Evolutionary conservation across 2,329 filamentous ascomycete genomes (phyloP).

Genomic region (Helotiales sp.): DNA sequence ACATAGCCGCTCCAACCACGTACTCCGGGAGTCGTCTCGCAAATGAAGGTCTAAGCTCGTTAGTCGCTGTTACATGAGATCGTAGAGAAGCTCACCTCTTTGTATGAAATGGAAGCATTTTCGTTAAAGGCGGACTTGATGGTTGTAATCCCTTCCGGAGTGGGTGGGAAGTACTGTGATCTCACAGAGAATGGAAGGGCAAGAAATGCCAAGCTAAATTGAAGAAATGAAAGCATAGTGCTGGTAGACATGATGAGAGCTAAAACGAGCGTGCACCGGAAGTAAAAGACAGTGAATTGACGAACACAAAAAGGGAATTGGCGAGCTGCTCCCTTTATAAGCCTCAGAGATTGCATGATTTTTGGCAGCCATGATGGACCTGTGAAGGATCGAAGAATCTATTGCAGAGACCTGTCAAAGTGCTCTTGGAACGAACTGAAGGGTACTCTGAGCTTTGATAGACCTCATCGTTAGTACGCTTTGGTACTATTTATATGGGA

Average conservation of each 20-base stretch:
- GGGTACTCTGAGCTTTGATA: no score
- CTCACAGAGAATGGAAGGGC: background rate
- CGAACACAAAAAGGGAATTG: no score
- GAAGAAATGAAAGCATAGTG: background rate
- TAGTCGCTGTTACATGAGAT: background rate
- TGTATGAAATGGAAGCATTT: background rate
- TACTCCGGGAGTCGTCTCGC: conserved; percentile 23
- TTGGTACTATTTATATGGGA: no score
- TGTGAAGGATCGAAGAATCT: no score
- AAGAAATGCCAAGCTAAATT: background rate
- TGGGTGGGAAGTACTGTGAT: background rate
- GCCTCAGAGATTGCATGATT: no score
- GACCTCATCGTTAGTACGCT: no score
- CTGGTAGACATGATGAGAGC: background rate
- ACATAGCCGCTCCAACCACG: conserved; percentile 23
- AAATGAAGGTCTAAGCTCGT: conserved; percentile 32
- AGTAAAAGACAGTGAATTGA: no score
- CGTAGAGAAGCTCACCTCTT: background rate
- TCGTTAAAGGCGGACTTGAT: background rate
- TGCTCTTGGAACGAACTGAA: no score
- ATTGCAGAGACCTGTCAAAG: no score
- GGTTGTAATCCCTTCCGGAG: background rate
- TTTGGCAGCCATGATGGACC: no score
- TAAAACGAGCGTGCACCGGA: no score
- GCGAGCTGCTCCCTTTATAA: no score